Evolutionary conservation across 441 rosid genomes (phyloP).

Genomic region (Pelargonium citronellum): DNA sequence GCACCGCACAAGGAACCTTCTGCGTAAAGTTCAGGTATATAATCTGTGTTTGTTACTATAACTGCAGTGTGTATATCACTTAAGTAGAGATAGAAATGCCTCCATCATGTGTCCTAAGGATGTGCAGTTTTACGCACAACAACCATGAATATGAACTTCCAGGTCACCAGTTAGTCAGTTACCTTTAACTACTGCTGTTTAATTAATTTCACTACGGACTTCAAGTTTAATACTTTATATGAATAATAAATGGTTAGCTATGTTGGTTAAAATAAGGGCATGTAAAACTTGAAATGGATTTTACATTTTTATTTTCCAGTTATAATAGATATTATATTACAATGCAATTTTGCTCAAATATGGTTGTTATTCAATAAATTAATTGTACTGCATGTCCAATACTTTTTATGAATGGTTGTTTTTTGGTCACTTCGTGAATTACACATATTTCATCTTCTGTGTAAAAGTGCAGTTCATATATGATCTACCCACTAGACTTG

Average conservation of each 20-base stretch:
- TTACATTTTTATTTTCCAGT: slow-evolving; percentile 3
- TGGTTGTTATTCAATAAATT: neutral
- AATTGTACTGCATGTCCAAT: neutral
- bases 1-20: slow-evolving; percentile 88
- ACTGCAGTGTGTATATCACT: neutral
- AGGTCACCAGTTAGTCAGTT: neutral
- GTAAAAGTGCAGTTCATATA: slow-evolving; percentile 90
- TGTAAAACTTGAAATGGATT: neutral
- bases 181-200: neutral
- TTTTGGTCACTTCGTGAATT: slow-evolving; percentile 22
- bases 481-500: slow-evolving; percentile 95
- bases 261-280: slow-evolving; percentile 12
- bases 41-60: slow-evolving; percentile 5
- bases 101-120: neutral
- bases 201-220: slow-evolving; percentile 3
- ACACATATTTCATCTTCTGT: slow-evolving; percentile 38
- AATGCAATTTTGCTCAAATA: neutral
- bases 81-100: neutral
- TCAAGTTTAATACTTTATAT: neutral
- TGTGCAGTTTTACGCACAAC: neutral
- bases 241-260: slow-evolving; percentile 4
- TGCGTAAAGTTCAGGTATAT: slow-evolving; percentile 92
- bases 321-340: slow-evolving; percentile 4
- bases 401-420: slow-evolving; percentile 16
- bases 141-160: neutral